phyloP scores from a whole-genome alignment of 1,284 basidiomycete genomes.

The Pyrrhoderma lamaoense region DNA sequence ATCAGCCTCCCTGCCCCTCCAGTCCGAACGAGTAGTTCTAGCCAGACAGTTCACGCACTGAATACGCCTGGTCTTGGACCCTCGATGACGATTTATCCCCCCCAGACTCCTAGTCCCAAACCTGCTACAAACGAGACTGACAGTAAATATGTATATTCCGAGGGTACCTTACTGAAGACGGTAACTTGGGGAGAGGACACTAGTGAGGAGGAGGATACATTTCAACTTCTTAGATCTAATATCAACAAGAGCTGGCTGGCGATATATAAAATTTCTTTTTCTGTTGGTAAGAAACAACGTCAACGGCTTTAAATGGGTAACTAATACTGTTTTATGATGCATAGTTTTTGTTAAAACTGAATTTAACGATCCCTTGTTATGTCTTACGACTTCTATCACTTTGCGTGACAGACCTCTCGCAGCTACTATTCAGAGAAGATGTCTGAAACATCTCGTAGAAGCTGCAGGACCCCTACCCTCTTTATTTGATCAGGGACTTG shows the following conservation, averaged over 20 bases:
- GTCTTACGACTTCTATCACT: constrained; percentile 73
- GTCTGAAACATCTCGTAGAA: constrained; percentile 40
- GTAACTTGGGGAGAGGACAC: constrained; percentile 63
- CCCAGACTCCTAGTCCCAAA: constrained; percentile 67
- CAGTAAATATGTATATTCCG: constrained; percentile 63
- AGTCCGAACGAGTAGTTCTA: constrained; percentile 15
- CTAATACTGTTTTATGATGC: constrained; percentile 5
- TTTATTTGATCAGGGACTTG: constrained; percentile 13
- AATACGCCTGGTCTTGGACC: constrained; percentile 28
- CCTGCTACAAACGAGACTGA: constrained; percentile 63
- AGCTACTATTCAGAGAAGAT: constrained; percentile 43
- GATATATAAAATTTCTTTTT: constrained; percentile 64
- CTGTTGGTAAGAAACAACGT: constrained; percentile 53
- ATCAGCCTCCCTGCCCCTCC: constrained; percentile 40
- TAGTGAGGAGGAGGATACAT: constrained; percentile 45
- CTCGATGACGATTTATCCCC: constrained; percentile 64
- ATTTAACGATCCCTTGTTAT: constrained; percentile 67
- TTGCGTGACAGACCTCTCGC: constrained; percentile 63
- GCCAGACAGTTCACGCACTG: constrained; percentile 17
- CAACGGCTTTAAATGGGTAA: constrained; percentile 5
- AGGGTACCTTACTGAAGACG: constrained; percentile 66
- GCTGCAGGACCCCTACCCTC: constrained; percentile 29
- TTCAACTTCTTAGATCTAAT: constrained; percentile 56
- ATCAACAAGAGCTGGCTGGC: constrained; percentile 60
- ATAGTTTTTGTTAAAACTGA: constrained; percentile 68